Base-by-base conservation (phyloP, 176 grass and related monocot genomes). In the Avena eriantha region DNA sequence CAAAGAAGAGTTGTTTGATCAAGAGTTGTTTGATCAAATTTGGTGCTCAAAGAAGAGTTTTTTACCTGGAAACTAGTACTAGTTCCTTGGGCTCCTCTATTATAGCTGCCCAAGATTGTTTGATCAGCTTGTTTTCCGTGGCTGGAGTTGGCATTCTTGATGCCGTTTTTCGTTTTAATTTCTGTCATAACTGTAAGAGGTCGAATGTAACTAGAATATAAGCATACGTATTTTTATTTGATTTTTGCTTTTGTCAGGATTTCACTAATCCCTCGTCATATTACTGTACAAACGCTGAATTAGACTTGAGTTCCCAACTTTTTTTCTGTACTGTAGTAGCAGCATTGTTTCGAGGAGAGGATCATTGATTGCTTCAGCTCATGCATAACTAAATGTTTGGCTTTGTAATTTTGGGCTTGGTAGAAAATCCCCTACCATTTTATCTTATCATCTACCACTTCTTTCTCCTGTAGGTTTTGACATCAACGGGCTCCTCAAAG, bases 401-500 rank as follows among this genome's bases (percentile, higher is more conserved):
- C 4, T 26, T 7, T 48, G n/a, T 59, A 18, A 10, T 60, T 36
- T 85, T 69, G 22, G 12, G 13, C 73, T 65, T 80, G 63, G 21
- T 21, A 21, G 4, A 57, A 12, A 79, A 72, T 39, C 57, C 48
- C n/a, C 8, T 76, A 81, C 34, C 58, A 49, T 10, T 46, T 49
- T 49, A 7, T 9, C 46, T 58, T 79, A 67, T 49, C 24, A 8
- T 81, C 17, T 24, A 5, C n/a, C n/a, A n/a, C 17, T 81, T 55
- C 8, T 73, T 84, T 59, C 26, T 60, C 15, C 69, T 46, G 2
- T 89, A 99, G 97, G 88, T 91, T 99, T 89, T 66, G 94, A 99
- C 83, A 94, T 99, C 73, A 90, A 91, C 58, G 85, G 85, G 72
- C 94, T 99, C 67, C 81, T 78, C 49, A 56, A 91, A 76, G 94